Percentiles rank a stretch among this genome's conserved stretches.
phyloP scores from a whole-genome alignment of 768 basidiomycete species.

The Leccinum aurantiacum region DNA sequence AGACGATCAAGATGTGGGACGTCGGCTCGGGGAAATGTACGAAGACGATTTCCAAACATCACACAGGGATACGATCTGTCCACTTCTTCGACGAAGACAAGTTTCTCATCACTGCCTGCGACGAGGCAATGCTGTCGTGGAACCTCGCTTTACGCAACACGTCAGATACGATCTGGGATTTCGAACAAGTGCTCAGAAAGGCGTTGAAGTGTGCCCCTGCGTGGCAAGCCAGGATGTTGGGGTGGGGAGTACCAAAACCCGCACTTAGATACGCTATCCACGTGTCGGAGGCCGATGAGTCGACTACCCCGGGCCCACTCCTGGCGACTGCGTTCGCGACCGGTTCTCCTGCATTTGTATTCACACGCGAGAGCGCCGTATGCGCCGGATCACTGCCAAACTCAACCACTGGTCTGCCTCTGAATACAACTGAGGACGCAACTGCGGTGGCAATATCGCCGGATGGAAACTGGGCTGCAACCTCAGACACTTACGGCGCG shows the following conservation, averaged over 20 bases:
- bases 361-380: neutral
- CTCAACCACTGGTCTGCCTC: neutral
- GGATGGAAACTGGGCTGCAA: slow-evolving; percentile 21
- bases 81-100: slow-evolving; percentile 16
- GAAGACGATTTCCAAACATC: slow-evolving; percentile 14
- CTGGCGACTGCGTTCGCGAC: neutral
- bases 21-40: slow-evolving; percentile 15
- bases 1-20: slow-evolving; percentile 27
- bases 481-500: slow-evolving; percentile 1
- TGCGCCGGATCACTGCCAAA: neutral
- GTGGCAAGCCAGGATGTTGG: slow-evolving; percentile 6
- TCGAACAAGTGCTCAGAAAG: neutral
- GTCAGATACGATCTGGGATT: neutral
- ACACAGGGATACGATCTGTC: slow-evolving; percentile 10
- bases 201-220: neutral
- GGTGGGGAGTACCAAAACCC: slow-evolving; percentile 9
- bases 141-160: slow-evolving; percentile 5
- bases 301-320: neutral
- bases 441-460: slow-evolving; percentile 17
- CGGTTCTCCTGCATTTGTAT: slow-evolving; percentile 6
- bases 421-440: neutral
- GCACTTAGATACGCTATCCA: neutral
- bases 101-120: slow-evolving; percentile 8
- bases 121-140: slow-evolving; percentile 13
- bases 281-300: neutral